A percentile compares a stretch with the other conserved stretches of the same genome.
phyloP scores from a whole-genome alignment of 2,329 filamentous ascomycete species.

The Tolypocladium cylindrosporum region DNA sequence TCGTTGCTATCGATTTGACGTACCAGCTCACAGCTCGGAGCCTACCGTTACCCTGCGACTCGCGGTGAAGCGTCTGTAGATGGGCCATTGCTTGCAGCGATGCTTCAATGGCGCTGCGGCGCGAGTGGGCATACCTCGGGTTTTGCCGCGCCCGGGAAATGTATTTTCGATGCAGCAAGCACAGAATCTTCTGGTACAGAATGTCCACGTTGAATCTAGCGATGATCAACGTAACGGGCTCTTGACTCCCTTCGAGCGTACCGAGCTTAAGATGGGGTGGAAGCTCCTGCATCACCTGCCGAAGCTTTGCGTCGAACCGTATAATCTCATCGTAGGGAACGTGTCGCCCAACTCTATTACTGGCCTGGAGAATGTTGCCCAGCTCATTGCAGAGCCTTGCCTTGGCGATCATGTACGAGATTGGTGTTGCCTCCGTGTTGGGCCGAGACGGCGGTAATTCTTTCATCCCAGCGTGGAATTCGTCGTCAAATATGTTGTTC shows the following conservation, averaged over 20 bases:
- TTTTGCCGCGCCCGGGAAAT: slow-evolving; percentile 69
- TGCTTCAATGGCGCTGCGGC: slow-evolving; percentile 75
- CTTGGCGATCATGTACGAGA: slow-evolving; percentile 72
- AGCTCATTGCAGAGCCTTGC: slow-evolving; percentile 57
- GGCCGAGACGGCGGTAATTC: slow-evolving; percentile 58
- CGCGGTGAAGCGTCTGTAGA: slow-evolving; percentile 63
- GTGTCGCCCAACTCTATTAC: slow-evolving; percentile 43
- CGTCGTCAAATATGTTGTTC: slow-evolving; percentile 72
- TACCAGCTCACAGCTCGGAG: slow-evolving; percentile 68
- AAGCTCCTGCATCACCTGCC: slow-evolving; percentile 54
- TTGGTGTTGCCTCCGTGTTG: slow-evolving; percentile 60
- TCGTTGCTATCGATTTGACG: slow-evolving; percentile 67
- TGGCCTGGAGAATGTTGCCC: slow-evolving; percentile 60
- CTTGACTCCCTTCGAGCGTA: slow-evolving; percentile 63
- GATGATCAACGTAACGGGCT: slow-evolving; percentile 77
- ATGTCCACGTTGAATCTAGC: slow-evolving; percentile 78
- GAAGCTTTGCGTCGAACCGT: slow-evolving; percentile 49
- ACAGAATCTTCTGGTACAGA: slow-evolving; percentile 80
- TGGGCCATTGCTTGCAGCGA: slow-evolving; percentile 73
- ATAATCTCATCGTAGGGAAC: slow-evolving; percentile 56
- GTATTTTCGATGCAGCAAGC: slow-evolving; percentile 82
- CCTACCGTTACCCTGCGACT: slow-evolving; percentile 62
- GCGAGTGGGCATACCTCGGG: slow-evolving; percentile 72
- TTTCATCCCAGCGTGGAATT: slow-evolving; percentile 61
- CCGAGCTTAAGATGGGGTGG: slow-evolving; percentile 73